Evolutionary conservation across 2,329 filamentous ascomycete genomes (phyloP), one percentile per base, ranked within the genome.

Genomic region (Calonectria crousiana): DNA sequence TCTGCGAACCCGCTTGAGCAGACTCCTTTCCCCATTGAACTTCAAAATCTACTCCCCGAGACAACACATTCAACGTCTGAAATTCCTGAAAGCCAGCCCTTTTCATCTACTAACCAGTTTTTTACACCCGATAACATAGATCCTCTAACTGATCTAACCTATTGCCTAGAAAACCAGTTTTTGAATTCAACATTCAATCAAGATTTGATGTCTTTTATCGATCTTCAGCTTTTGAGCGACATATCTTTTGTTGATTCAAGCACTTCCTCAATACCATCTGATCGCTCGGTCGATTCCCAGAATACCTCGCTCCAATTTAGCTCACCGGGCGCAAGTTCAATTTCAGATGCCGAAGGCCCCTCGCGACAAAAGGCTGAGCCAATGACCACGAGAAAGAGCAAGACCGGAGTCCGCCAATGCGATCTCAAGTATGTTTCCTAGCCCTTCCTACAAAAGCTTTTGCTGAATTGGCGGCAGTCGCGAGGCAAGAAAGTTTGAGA

Each of bases 401-500:
- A 41, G 6, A 30, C 14, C 14, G 16, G 23, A 38, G n/a, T 14
- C 30, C 51, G 51, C 11, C 28, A 14, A 23, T 58, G 66, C 36
- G 66, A 68, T 44, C 3, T 34, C 5, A 56, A 41, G 66, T 68
- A 26, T 34, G 38, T 47, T 11, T 13, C 3, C 16, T 62, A 2
- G 11, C 2, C 34, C 6, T 18, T 18, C n/a, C 14, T 4, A n/a
- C n/a, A 1, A 2, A n/a, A 34, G 1, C n/a, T 0, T 4, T 8
- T 41, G 9, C 52, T 68, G 6, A 68, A 13, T n/a, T 26, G 6
- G 28, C 26, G 1, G 9, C 13, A 68, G 66, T 2, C 51, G 52
- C 2, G 36, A 36, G 20, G 44, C 11, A 47, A 68, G 28, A 11
- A 68, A 60, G 38, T 4, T 3, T 2, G 28, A 58, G 3, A 58